Evolutionary conservation across 306 rosid species (phyloP), one percentile per base, ranked within the genome.

Genomic region (Vicia faba): DNA sequence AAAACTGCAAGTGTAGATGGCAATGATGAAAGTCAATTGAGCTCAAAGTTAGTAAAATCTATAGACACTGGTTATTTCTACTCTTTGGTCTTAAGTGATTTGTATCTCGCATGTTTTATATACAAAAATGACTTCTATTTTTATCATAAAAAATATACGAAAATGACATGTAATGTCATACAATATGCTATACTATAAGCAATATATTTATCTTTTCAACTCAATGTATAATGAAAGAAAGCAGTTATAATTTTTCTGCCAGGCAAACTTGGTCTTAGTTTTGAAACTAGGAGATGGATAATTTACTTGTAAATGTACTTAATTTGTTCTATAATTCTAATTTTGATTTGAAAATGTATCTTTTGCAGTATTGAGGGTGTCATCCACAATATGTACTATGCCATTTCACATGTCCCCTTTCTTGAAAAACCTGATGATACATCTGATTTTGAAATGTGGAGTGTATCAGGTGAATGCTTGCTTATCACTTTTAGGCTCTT

Each of bases 371-470:
- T 43, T 78, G 91, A 86, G 68, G 26, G 31, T 36, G 63, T 68
- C 61, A 75, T 85, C 76, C 79, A 38, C 79, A 86, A 83, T 49
- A 50, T 88, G 19, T 78, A 90, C 79, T 86, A 75, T 70, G 57
- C 75, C 56, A 53, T 93, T 60, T 86, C 88, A 11, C 80, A 56
- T 44, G 70, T 86, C 15, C 87, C 91, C 10, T 64, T 81, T 60
- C 57, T 77, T 73, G 87, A 82, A 79, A 75, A 73, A 72, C 78
- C 78, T 2, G 85, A 74, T 64, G 79, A 79, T 48, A 79, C 70
- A 58, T 80, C 85, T 46, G 82, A 76, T 74, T 36, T 61, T n/a
- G 87, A 89, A 33, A 82, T 86, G 89, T 93, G 97, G 97, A 75
- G 80, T 72, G 73, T 54, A 70, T 77, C 96, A 81, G 89, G 96